Evolutionary conservation across 306 rosid genomes (phyloP), one percentile per base, ranked within the genome.

Genomic region (Gastrolobium villosum): DNA sequence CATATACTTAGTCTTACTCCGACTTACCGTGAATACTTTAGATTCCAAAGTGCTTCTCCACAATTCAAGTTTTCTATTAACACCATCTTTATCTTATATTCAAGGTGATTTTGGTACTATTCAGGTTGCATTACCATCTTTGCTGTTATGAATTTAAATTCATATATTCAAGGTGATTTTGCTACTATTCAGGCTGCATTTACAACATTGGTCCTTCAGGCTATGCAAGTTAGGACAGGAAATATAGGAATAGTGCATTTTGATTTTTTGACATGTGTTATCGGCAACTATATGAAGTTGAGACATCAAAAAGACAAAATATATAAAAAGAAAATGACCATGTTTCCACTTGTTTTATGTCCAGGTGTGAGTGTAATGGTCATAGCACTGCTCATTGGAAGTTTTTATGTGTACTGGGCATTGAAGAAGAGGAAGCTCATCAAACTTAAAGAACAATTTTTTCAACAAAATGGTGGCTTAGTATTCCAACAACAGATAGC

Each of bases 381-480:
- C 13, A 0, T 78, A 7, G 74, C 57, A 3, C 15, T 88, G 3
- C 5, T 86, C 0, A 11, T 26, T 39, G 56, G 72, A 6, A 31
- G 45, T 66, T 83, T 79, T 5, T 82, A 80, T 77, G 26, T 76
- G 30, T 70, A 20, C 43, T 79, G 75, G 66, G 64, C 34, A 11
- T 44, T 44, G 49, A 69, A 43, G 81, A 72, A 77, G 67, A 84
- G 82, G 68, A 82, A 77, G 40, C 50, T 64, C 26, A 40, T 76
- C 6, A 72, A 53, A 49, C 78, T 69, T 0, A 88, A 64, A 68
- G 81, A 79, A 34, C 77, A 37, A 0, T 82, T 79, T 68, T 88
- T 84, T 7, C 52, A 40, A 48, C 70, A 74, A 82, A 86, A 88
- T 79, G 90, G 92, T 2, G 87, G 93, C 5, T 4, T 83, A 3